These are phyloP conservation scores for Colletotrichum sp. DNA, from an alignment of 2,329 filamentous ascomycete species.

Conservation along the genomic window DNA sequence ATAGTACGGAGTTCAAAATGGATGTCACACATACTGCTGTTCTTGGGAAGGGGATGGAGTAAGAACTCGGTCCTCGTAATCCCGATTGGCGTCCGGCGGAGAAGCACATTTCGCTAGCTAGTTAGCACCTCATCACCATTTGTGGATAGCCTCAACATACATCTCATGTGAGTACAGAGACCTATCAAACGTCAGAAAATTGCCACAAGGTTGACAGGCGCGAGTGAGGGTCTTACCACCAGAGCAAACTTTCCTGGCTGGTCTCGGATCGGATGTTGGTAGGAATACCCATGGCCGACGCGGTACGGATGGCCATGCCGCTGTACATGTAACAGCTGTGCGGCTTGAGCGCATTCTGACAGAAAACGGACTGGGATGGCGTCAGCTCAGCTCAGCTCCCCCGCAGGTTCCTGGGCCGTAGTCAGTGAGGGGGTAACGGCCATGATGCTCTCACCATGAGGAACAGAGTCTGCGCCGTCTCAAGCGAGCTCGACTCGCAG, in stretches of 20 bases:
- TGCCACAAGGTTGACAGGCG: background rate
- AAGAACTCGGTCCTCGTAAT: background rate
- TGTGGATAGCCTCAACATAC: background rate
- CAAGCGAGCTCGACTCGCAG: constrained; percentile 23
- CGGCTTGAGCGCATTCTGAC: constrained; percentile 36
- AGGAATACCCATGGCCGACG: constrained; percentile 35
- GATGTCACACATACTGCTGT: background rate
- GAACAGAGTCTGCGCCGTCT: constrained; percentile 21
- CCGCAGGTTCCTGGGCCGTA: background rate
- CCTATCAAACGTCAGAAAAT: background rate
- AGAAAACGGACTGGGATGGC: constrained; percentile 28
- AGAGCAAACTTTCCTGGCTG: constrained; percentile 19
- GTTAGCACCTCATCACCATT: background rate
- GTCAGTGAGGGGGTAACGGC: background rate
- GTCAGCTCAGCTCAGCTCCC: background rate
- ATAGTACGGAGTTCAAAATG: fast-evolving
- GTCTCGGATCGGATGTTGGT: constrained; percentile 21
- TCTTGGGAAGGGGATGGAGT: constrained; percentile 12
- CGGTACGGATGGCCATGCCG: constrained; percentile 37
- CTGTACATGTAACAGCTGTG: constrained; percentile 40
- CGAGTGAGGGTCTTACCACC: constrained; percentile 15
- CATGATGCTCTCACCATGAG: constrained; percentile 17
- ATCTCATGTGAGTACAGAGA: constrained; percentile 24
- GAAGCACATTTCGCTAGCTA: constrained; percentile 13
- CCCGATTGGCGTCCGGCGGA: constrained; percentile 16